Base-by-base conservation (phyloP, 805 yeast species). In the Torulaspora gathmanii region DNA sequence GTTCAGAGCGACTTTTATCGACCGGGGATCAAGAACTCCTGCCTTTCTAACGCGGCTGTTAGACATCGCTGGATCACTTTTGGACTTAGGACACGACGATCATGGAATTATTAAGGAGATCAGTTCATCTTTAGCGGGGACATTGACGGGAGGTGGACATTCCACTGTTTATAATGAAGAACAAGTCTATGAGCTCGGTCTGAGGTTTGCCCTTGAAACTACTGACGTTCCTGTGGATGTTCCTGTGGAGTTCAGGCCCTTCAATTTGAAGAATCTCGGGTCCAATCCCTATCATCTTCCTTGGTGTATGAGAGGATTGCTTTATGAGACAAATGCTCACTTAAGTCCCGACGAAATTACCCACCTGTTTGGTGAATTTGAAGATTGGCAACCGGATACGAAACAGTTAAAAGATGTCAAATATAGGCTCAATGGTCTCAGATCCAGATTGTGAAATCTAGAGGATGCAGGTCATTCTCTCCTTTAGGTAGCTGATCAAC, bases 61-160 rank as follows among this genome's bases (percentile, higher is more conserved):
- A 1, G 76, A 83, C 11, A 68, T 89, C 8, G 86, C 95, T 4
- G 77, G 90, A 45, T 79, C 78, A 42, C 65, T 90, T 36, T 78
- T 84, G 44, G 88, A 91, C 61, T 54, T 80, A 37, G 98, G 98
- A 0, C 75, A 71, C 40, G 78, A 83, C 39, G 99, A 91, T 60
- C 91, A 87, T 60, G 93, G 89, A 17, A 84, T 93, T 11, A 71
- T 91, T 16, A 82, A 82, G 50, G 97, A 93, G 60, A 74, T 91
- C 34, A 86, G 96, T 44, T 75, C 73, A 33, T 74, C 86, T 0
- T 65, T 85, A 50, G 93, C 95, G 0, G 99, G 99, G 0, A 85
- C 96, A 1, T 70, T 93, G 42, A 91, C 96, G 0, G 96, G 97
- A 2, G 90, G 93, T 6, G 99, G 99, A 0, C 99, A 91, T 63